Evolutionary conservation across 2,329 filamentous ascomycete genomes (phyloP).

Genomic region (Botrytis aclada): DNA sequence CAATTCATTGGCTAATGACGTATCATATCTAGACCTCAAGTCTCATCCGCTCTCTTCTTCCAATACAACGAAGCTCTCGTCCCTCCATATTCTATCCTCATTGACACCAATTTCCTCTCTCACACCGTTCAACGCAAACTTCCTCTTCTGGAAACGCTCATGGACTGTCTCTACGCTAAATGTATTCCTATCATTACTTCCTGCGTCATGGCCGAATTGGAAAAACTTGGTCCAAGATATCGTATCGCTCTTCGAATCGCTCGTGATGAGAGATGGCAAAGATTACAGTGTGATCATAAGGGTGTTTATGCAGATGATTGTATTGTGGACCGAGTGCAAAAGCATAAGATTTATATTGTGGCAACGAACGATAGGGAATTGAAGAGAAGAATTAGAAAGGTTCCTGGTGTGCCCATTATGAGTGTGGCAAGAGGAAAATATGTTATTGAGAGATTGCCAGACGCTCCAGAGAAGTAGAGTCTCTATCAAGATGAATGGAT

Average conservation of each 20-base stretch:
- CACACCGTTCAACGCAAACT: conserved; percentile 91
- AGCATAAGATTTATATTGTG: conserved; percentile 75
- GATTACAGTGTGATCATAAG: conserved; percentile 86
- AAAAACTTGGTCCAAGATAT: conserved; percentile 88
- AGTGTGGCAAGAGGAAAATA: conserved; percentile 88
- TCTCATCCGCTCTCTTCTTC: conserved; percentile 82
- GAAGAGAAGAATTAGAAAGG: conserved; percentile 70
- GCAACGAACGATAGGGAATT: conserved; percentile 76
- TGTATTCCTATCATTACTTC: conserved; percentile 84
- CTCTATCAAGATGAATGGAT: neutral
- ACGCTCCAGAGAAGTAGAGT: conserved; percentile 61
- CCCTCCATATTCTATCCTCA: conserved; percentile 70
- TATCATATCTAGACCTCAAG: conserved; percentile 58
- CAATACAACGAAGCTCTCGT: conserved; percentile 82
- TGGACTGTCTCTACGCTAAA: conserved; percentile 92
- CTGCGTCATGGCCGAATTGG: conserved; percentile 79
- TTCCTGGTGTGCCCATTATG: conserved; percentile 67
- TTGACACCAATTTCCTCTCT: conserved; percentile 84
- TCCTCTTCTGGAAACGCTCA: conserved; percentile 80
- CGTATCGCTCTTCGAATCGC: conserved; percentile 82
- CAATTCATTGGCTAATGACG: conserved; percentile 18
- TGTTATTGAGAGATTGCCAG: conserved; percentile 86
- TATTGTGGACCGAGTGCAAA: conserved; percentile 68
- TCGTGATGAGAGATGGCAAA: conserved; percentile 82
- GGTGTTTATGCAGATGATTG: conserved; percentile 87